A percentile compares a stretch with the other conserved stretches of the same genome.
Evolutionary conservation across 176 grass and related monocot genomes (phyloP).

Genomic region (Pharus latifolius): DNA sequence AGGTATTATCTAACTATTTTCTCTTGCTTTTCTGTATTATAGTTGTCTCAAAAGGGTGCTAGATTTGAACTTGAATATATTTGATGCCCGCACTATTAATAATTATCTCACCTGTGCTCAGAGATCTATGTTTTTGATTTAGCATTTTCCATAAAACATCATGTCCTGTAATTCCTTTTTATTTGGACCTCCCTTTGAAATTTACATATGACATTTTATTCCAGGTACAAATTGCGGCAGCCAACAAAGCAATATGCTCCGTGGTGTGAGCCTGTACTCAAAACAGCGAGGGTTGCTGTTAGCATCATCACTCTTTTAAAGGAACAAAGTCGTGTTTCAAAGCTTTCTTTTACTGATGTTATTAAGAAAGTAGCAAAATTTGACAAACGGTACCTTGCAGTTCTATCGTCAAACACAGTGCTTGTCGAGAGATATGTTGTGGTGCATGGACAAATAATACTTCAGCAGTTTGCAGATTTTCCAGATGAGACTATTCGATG

Average conservation of each 20-base stretch:
- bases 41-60: background rate
- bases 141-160: background rate
- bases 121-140: background rate
- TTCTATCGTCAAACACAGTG: slow-evolving; percentile 32
- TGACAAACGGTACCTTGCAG: slow-evolving; percentile 26
- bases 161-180: background rate
- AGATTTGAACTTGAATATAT: background rate
- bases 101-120: background rate
- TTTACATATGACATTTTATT: slow-evolving; percentile 5
- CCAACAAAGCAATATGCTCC: slow-evolving; percentile 70
- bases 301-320: slow-evolving; percentile 50
- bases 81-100: background rate
- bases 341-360: slow-evolving; percentile 49
- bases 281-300: slow-evolving; percentile 48
- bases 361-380: slow-evolving; percentile 51
- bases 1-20: background rate
- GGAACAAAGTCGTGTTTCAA: slow-evolving; percentile 59
- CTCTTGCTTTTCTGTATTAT: background rate
- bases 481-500: slow-evolving; percentile 36
- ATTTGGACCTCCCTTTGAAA: background rate
- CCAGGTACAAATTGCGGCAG: slow-evolving; percentile 60
- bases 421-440: slow-evolving; percentile 53
- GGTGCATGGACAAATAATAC: slow-evolving; percentile 74
- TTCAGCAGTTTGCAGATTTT: slow-evolving; percentile 63
- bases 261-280: slow-evolving; percentile 52